phyloP scores from a whole-genome alignment of 257 asterid species.

The Paraleonurus japonicus region DNA sequence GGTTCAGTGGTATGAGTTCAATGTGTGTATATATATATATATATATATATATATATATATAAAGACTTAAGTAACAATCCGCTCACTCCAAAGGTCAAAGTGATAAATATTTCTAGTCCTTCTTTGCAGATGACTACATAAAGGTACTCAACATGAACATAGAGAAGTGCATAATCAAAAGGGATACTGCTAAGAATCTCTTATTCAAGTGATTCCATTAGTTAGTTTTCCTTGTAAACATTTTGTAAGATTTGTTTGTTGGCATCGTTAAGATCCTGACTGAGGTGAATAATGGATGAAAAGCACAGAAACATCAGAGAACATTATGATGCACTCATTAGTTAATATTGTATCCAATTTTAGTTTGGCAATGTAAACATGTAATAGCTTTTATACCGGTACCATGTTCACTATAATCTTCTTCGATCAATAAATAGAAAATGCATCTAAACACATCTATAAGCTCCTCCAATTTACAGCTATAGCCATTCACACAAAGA shows the following conservation, averaged over 20 bases:
- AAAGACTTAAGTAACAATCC: neutral
- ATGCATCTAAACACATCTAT: neutral
- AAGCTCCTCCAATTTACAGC: neutral
- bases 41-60: too few relatives aligned
- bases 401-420: too few relatives aligned
- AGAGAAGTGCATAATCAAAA: neutral
- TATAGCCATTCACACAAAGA: neutral
- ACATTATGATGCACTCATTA: neutral
- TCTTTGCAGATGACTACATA: neutral
- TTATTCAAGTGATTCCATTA: constrained; percentile 3
- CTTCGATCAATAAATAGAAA: too few relatives aligned
- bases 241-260: neutral
- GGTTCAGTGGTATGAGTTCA: too few relatives aligned
- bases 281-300: neutral
- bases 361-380: neutral
- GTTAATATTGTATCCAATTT: neutral
- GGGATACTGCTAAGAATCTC: neutral
- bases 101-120: neutral
- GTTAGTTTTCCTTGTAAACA: neutral
- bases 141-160: neutral
- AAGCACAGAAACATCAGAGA: neutral
- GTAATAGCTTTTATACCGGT: constrained; percentile 10
- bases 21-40: too few relatives aligned
- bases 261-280: neutral
- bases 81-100: neutral